Conservation (phyloP, 2,329 filamentous ascomycete genomes). For the Shiraia bambusicola region DNA sequence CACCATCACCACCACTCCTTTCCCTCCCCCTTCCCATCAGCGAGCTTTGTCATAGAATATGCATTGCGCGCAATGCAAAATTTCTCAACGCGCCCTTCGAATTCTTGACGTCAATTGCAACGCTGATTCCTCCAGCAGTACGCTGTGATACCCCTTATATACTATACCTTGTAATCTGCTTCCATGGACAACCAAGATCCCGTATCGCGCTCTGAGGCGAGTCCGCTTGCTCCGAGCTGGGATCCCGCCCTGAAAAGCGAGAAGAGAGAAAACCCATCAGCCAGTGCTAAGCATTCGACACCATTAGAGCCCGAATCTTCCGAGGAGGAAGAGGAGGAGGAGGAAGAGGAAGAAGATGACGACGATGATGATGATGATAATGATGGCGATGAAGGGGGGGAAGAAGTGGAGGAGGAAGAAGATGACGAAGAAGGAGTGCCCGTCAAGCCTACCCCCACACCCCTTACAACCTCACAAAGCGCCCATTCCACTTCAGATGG, state of each 20-base stretch:
- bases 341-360: conserved; percentile 13
- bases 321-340: conserved; percentile 21
- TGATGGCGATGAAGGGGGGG: conserved; percentile 7
- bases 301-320: conserved; percentile 19
- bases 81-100: too few species aligned
- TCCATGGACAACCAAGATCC: too few species aligned
- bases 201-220: background rate
- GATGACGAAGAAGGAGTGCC: background rate
- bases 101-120: too few species aligned
- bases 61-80: too few species aligned
- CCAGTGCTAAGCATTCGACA: conserved; percentile 9
- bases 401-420: conserved; percentile 7
- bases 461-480: too few species aligned
- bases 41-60: too few species aligned
- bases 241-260: conserved; percentile 58
- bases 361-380: conserved; percentile 8
- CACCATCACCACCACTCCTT: too few species aligned
- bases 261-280: conserved; percentile 15
- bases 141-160: background rate
- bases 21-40: too few species aligned
- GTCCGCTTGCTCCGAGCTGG: conserved; percentile 47
- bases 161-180: too few species aligned
- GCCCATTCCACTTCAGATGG: background rate
- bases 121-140: too few species aligned
- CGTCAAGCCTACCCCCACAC: too few species aligned